Base-by-base conservation (phyloP, 2,329 filamentous ascomycete genomes). In the Sporothrix brunneoviolacea region DNA sequence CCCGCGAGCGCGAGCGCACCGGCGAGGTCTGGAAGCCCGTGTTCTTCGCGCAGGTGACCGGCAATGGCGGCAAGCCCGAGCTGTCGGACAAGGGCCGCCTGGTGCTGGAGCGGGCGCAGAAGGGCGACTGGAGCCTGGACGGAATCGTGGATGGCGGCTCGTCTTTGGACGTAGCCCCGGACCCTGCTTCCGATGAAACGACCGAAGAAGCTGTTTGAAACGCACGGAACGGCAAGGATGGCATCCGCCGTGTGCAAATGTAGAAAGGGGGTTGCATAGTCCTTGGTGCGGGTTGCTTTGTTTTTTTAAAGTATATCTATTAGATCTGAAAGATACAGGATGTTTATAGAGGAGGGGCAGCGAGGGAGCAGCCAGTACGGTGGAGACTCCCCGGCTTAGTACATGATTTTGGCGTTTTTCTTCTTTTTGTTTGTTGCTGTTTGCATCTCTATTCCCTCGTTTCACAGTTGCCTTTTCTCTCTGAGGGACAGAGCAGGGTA, bases 1-100 rank as follows among this genome's bases (percentile, higher is more conserved):
- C 88, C 1, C 82, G 88, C 21, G 82, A 91, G 63, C 77, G 93
- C 38, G 86, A 91, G 63, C 76, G 76, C 39, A 77, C 76, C 13
- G 79, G 82, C 12, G 76, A 79, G 52, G 77, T 80, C 30, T 98
- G 88, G 83, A 75, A 83, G 58, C 93, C 93, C n/a, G 76, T 89
- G 38, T 98, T 95, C 70, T 98, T 98, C 68, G 82, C 72, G 59
- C 75, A 79, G 61, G 68, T 70, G 48, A 73, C 71, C 9, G 76
- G 76, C 58, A 79, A 78, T 53, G 73, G 71, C 43, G 77, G 77
- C 50, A 75, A 74, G 62, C 77, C 77, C 1, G 72, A 76, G 36
- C 68, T 80, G 55, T 78, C 75, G 4, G 74, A 75, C 3, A 77
- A 75, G 65, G 77, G 77, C 18, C 68, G 63, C 4, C 62, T 69